A percentile compares a stretch with the other conserved stretches of the same genome.
These are phyloP conservation scores for Stylonectria norvegica DNA, from an alignment of 2,329 filamentous ascomycete genomes.

Conservation along the genomic window DNA sequence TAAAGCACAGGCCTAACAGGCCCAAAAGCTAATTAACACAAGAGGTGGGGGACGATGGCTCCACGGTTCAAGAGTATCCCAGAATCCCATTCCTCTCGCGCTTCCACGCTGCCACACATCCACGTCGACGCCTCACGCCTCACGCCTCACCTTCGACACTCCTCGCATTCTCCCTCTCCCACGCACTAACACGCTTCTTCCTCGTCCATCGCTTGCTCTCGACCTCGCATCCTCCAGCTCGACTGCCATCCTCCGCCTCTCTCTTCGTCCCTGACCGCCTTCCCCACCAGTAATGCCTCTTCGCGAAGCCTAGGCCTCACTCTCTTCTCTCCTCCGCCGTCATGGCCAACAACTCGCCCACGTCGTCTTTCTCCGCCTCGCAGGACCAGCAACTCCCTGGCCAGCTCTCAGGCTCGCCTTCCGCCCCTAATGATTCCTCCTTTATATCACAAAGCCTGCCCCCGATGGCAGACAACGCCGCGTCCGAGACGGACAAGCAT, in stretches of 20 bases:
- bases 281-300: conserved; percentile 25
- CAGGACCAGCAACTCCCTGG: conserved; percentile 24
- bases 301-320: conserved; percentile 22
- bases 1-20: too few relatives aligned
- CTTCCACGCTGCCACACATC: too few relatives aligned
- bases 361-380: conserved; percentile 17
- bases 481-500: conserved; percentile 39
- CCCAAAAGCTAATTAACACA: too few relatives aligned
- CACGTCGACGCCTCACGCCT: too few relatives aligned
- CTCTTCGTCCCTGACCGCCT: background rate
- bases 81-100: background rate
- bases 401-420: conserved; percentile 18
- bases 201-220: too few relatives aligned
- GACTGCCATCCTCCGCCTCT: conserved; percentile 1
- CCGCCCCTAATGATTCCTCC: conserved; percentile 23
- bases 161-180: background rate
- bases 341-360: conserved; percentile 24
- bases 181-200: background rate
- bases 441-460: conserved; percentile 21
- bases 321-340: conserved; percentile 18
- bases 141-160: background rate
- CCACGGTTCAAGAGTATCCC: background rate
- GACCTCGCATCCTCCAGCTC: background rate
- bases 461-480: conserved; percentile 17
- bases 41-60: too few relatives aligned